A percentile compares a stretch with the other conserved stretches of the same genome.
Evolutionary conservation across 1,284 basidiomycete species (phyloP).

Genomic region (Clitocybe nebularis): DNA sequence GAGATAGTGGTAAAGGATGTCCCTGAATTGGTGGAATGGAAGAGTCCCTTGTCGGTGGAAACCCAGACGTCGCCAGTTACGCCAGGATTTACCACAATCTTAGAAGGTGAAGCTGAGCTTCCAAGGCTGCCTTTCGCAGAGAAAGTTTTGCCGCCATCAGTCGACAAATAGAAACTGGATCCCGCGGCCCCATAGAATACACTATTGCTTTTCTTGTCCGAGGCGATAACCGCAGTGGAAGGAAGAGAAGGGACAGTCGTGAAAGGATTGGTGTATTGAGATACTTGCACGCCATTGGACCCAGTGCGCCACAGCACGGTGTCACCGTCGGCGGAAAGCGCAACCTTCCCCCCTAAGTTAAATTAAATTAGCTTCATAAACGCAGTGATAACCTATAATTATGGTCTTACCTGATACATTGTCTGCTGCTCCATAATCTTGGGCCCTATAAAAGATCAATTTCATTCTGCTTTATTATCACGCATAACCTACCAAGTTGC

Average conservation of each 20-base stretch:
- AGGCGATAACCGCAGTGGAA: constrained; percentile 49
- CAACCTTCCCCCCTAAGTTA: constrained; percentile 48
- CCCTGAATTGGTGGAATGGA: constrained; percentile 56
- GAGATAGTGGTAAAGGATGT: constrained; percentile 45
- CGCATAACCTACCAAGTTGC: constrained; percentile 38
- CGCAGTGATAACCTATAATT: too few species aligned
- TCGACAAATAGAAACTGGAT: constrained; percentile 55
- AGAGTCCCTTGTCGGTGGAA: constrained; percentile 56
- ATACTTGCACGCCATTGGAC: constrained; percentile 47
- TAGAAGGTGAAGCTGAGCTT: constrained; percentile 43
- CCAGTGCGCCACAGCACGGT: constrained; percentile 55
- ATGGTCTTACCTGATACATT: constrained; percentile 34
- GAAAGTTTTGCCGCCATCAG: constrained; percentile 52
- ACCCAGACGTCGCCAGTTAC: constrained; percentile 60
- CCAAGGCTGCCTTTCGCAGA: constrained; percentile 38
- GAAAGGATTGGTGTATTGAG: constrained; percentile 47
- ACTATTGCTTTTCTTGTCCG: constrained; percentile 54
- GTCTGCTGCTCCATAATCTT: constrained; percentile 50
- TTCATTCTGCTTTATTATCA: background rate
- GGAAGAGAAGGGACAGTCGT: constrained; percentile 47
- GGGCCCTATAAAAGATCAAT: constrained; percentile 25
- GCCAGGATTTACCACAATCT: constrained; percentile 50
- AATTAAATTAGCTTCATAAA: constrained; percentile 1
- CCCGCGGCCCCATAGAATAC: constrained; percentile 57
- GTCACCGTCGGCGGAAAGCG: constrained; percentile 52